Evolutionary conservation across 2,329 filamentous ascomycete genomes (phyloP), one percentile per base, ranked within the genome.

Genomic region (Penicillium digitatum): DNA sequence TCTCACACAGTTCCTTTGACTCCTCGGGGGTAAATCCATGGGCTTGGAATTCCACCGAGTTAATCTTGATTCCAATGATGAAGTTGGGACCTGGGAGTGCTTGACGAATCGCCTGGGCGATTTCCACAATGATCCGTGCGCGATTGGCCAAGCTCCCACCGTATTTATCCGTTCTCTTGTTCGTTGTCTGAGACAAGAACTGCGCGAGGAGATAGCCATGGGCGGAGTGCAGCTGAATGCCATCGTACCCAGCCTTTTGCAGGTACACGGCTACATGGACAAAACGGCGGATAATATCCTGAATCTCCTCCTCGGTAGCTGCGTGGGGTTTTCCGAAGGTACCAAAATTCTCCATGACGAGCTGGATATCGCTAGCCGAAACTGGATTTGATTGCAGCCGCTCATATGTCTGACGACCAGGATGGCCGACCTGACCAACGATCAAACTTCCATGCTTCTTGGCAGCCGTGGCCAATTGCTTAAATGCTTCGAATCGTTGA

Each of bases 1-100:
- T 47, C 20, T 56, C 52, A 56, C 67, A 71, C 1, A 83, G 69
- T 27, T 75, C 63, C 43, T 51, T 51, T 11, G 48, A 37, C 39
- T 51, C 48, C 22, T 51, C 39, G 6, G 48, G 48, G 29, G 48
- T 51, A 32, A 51, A 51, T 16, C 48, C 48, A 34, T 51, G 48
- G 9, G 18, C 31, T 35, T 51, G 48, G 29, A 51, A 51, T 34
- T 51, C 48, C 24, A 51, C 48, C 11, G 48, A 62, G 29, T 60
- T 62, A 11, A 63, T 39, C 27, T 63, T 63, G 14, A 56, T 58
- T 11, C 54, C 55, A 32, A 63, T 61, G 14, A 60, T 51, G 27
- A 63, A 61, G 7, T 44, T 27, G 22, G 57, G 43, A 11, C 44
- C 56, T 6, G 61, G 57, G 3, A 62, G 49, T 43, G 56, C 58